Conservation (phyloP, 192 early-diverging fungal species). For the Coemansia sp. region DNA sequence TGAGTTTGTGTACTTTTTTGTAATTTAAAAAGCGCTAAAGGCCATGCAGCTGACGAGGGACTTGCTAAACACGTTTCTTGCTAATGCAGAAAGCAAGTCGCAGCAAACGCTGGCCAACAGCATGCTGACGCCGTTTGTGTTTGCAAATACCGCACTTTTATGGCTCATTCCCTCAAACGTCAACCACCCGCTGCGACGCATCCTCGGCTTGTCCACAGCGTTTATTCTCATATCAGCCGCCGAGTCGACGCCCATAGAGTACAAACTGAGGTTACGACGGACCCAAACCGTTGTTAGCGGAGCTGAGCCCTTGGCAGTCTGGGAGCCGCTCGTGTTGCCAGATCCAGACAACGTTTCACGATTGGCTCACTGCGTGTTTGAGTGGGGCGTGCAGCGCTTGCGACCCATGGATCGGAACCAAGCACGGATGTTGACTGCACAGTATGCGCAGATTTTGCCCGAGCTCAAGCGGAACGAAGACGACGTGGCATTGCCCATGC, state of each 20-base stretch:
- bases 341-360: constrained; percentile 8
- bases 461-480: constrained; percentile 9
- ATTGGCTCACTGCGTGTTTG: constrained; percentile 20
- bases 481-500: constrained; percentile 30
- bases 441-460: constrained; percentile 53
- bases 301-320: constrained; percentile 29
- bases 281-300: constrained; percentile 24
- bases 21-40: constrained; percentile 9
- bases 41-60: constrained; percentile 34
- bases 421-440: constrained; percentile 39
- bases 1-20: not conserved
- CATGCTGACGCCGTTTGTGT: constrained; percentile 37
- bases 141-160: constrained; percentile 35
- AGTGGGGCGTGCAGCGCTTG: constrained; percentile 30
- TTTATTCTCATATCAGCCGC: constrained; percentile 39
- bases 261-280: constrained; percentile 3
- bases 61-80: constrained; percentile 33
- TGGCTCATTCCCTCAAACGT: constrained; percentile 29
- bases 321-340: constrained; percentile 18
- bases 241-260: not conserved
- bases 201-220: constrained; percentile 26
- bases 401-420: constrained; percentile 33
- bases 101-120: constrained; percentile 19
- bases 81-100: constrained; percentile 20
- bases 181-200: constrained; percentile 41